Conservation (phyloP, 1,284 basidiomycete genomes). For the Coniferiporia sulphurascens region DNA sequence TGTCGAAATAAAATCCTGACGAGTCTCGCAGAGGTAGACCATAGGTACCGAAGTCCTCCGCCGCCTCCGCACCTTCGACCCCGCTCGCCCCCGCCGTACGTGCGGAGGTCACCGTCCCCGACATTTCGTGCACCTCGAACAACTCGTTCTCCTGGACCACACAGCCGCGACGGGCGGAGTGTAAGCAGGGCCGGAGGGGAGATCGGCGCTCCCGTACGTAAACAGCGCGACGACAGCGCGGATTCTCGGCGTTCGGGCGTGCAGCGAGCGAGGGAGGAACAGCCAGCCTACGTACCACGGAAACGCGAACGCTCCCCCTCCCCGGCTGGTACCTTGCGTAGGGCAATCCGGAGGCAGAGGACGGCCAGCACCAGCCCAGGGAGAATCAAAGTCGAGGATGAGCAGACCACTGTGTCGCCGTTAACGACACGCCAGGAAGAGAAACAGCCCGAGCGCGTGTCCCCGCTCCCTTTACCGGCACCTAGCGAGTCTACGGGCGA, state of each 20-base stretch:
- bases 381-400: not conserved
- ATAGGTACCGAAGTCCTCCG: conserved; percentile 8
- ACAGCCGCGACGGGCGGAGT: not conserved
- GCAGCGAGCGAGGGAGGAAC: conserved; percentile 1
- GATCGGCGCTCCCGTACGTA: not conserved
- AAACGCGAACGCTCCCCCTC: conserved; percentile 9
- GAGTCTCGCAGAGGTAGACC: not conserved
- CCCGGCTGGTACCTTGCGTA: not conserved
- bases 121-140: conserved; percentile 1
- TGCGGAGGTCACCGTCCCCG: conserved; percentile 2
- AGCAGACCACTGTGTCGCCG: not conserved
- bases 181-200: not conserved
- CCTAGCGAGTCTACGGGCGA: not conserved
- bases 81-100: conserved; percentile 9
- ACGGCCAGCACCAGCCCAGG: conserved; percentile 2
- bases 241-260: conserved; percentile 8
- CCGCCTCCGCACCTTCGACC: not conserved
- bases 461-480: not conserved
- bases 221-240: conserved; percentile 4
- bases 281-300: not conserved
- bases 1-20: not conserved
- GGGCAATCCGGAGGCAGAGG: not conserved
- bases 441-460: conserved; percentile 1
- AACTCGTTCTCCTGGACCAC: not conserved
- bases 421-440: not conserved